These are phyloP conservation scores for Iris macrosiphon DNA, from an alignment of 106 monocot genomes.

Conservation along the genomic window DNA sequence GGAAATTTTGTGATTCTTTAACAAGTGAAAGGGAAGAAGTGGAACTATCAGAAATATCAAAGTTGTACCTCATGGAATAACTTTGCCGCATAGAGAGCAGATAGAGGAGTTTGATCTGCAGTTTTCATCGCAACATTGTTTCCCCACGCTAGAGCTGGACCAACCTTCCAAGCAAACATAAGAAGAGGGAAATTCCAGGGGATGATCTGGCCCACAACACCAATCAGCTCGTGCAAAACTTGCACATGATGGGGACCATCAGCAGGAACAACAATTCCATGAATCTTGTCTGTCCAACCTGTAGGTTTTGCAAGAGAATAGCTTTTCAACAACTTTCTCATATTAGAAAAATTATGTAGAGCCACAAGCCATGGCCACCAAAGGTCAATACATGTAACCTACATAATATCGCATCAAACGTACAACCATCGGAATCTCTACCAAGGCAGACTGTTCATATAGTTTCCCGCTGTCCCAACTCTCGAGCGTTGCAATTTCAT, in stretches of 20 bases:
- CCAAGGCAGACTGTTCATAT: too few relatives aligned
- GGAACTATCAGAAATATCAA: too few relatives aligned
- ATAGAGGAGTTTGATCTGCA: conserved; percentile 83
- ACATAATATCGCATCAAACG: too few relatives aligned
- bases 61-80: conserved; percentile 79
- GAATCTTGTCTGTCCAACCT: conserved; percentile 92
- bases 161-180: conserved; percentile 85
- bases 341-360: not conserved
- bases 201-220: conserved; percentile 77
- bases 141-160: conserved; percentile 78
- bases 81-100: conserved; percentile 49
- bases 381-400: too few relatives aligned
- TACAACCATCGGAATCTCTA: too few relatives aligned
- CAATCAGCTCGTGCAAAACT: conserved; percentile 71
- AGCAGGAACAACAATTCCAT: conserved; percentile 72
- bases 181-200: conserved; percentile 92
- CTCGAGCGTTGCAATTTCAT: conserved; percentile 75
- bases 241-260: conserved; percentile 82
- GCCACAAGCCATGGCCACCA: too few relatives aligned
- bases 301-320: too few relatives aligned
- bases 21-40: too few relatives aligned
- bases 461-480: conserved; percentile 91
- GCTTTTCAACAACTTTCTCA: not conserved
- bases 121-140: conserved; percentile 71
- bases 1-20: too few relatives aligned